These are phyloP conservation scores for Podospora pseudoanserina DNA, from an alignment of 495 filamentous ascomycete genomes.

Conservation along the genomic window DNA sequence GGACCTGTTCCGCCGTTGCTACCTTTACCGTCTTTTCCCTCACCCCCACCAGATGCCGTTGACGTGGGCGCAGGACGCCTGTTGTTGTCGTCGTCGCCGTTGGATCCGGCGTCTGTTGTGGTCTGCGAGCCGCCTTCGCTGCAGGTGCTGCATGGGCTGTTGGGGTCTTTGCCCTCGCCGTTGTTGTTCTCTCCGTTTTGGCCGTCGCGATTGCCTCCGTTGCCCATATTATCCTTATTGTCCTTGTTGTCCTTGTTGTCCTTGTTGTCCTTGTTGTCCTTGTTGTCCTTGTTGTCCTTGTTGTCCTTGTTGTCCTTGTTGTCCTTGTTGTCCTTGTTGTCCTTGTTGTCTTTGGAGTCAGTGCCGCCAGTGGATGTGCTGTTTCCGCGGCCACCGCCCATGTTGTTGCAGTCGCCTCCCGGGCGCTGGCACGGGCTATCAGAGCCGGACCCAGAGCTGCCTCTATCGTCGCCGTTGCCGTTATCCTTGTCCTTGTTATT, in stretches of 20 bases:
- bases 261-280: not conserved
- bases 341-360: not conserved
- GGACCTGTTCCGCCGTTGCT: slow-evolving; percentile 8
- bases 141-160: not conserved
- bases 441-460: not conserved
- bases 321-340: not conserved
- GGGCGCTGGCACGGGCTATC: not conserved
- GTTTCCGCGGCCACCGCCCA: not conserved
- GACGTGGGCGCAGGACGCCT: not conserved
- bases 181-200: not conserved
- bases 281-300: not conserved
- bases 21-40: not conserved
- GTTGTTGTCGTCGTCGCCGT: not conserved
- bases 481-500: not conserved
- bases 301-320: slow-evolving; percentile 1
- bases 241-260: not conserved
- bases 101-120: not conserved
- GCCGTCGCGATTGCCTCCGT: not conserved
- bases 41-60: not conserved
- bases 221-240: not conserved
- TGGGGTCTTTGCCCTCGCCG: not conserved
- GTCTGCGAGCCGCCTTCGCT: slow-evolving; percentile 1
- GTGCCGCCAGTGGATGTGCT: not conserved
- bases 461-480: not conserved
- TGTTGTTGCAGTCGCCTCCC: not conserved